Percentiles rank a stretch among this genome's conserved stretches.
Conservation (phyloP, 345 rosid species). For the Odontarrhena argentea region DNA sequence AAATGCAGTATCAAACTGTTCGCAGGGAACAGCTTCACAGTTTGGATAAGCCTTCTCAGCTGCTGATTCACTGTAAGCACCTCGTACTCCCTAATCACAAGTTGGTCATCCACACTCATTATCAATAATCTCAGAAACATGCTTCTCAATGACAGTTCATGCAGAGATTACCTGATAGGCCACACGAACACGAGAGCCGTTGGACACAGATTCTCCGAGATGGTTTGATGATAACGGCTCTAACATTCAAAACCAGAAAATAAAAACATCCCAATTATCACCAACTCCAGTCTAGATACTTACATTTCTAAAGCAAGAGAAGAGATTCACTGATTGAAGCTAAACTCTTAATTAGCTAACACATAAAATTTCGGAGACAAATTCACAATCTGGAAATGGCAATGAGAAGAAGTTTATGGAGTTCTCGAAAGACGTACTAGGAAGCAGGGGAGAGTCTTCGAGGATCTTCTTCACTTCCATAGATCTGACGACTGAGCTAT, state of each 20-base stretch:
- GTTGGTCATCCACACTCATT: not conserved
- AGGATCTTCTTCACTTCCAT: slow-evolving; percentile 46
- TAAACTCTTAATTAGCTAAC: not conserved
- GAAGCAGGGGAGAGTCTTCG: slow-evolving; percentile 56
- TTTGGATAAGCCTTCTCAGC: slow-evolving; percentile 94
- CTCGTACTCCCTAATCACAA: slow-evolving; percentile 68
- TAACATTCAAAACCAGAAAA: slow-evolving; percentile 21
- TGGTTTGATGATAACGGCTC: slow-evolving; percentile 81
- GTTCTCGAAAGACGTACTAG: slow-evolving; percentile 48
- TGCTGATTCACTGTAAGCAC: slow-evolving; percentile 95
- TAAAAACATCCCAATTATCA: slow-evolving; percentile 2
- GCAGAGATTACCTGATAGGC: slow-evolving; percentile 79
- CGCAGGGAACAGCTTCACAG: slow-evolving; percentile 96
- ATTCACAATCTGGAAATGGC: not conserved
- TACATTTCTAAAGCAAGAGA: not conserved
- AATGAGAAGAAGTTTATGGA: too few relatives aligned
- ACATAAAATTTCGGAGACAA: not conserved
- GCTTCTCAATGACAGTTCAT: slow-evolving; percentile 4
- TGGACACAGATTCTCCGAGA: slow-evolving; percentile 50
- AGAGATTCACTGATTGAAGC: not conserved
- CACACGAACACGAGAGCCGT: slow-evolving; percentile 79
- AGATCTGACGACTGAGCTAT: slow-evolving; percentile 37
- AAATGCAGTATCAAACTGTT: slow-evolving; percentile 93
- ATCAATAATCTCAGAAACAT: not conserved
- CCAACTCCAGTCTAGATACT: not conserved